Conservation (phyloP, 2,329 filamentous ascomycete species). For the Chrysosporium keratinophilum region DNA sequence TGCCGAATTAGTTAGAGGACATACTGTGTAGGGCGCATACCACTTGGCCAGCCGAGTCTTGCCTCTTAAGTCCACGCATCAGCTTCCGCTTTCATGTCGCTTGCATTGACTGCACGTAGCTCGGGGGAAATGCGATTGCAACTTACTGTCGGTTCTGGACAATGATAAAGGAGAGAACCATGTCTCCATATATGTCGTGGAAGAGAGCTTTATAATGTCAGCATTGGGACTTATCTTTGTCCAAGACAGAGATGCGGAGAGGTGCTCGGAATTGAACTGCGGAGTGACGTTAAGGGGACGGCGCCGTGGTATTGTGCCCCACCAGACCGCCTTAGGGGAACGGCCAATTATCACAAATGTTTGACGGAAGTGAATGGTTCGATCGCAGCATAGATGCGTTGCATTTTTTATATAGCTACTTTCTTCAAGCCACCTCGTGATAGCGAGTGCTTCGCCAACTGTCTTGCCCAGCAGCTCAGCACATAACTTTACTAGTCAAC, state of each 20-base stretch:
- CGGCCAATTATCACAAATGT: no score
- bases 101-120: neutral
- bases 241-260: neutral
- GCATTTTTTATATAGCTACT: no score
- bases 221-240: neutral
- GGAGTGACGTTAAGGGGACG: neutral
- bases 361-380: no score
- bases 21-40: slow-evolving; percentile 87
- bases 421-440: no score
- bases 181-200: slow-evolving; percentile 19
- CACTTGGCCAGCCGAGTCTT: slow-evolving; percentile 98
- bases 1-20: slow-evolving; percentile 20
- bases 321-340: no score
- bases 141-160: slow-evolving; percentile 78
- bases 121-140: neutral
- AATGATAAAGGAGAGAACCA: slow-evolving; percentile 74
- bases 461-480: no score
- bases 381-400: no score
- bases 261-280: neutral
- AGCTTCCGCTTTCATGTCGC: neutral
- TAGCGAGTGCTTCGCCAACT: no score
- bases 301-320: neutral
- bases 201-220: neutral
- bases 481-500: no score
- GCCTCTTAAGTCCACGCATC: slow-evolving; percentile 50